A percentile compares a stretch with the other conserved stretches of the same genome.
phyloP scores from a whole-genome alignment of 768 basidiomycete genomes.

The Mrakia blollopis region DNA sequence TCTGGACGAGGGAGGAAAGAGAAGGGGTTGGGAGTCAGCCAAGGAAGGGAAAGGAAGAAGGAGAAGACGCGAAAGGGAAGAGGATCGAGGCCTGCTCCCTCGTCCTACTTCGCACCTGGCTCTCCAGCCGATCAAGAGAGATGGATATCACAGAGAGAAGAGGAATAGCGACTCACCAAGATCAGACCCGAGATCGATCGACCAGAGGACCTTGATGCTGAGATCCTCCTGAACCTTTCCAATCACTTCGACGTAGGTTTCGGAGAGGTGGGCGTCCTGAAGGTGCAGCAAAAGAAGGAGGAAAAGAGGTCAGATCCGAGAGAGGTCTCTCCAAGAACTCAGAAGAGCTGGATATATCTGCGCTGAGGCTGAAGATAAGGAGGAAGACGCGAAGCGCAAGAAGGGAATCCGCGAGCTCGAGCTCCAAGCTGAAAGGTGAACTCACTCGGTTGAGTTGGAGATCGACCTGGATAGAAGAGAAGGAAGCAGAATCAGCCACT shows the following conservation, averaged over 20 bases:
- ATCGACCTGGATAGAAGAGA: conserved; percentile 4
- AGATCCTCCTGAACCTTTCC: conserved; percentile 57
- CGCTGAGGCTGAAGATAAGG: no score
- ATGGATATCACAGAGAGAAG: neutral
- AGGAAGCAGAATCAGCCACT: neutral
- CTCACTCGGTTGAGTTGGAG: conserved; percentile 24
- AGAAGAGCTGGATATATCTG: no score
- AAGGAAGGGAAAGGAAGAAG: neutral
- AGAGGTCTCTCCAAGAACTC: no score
- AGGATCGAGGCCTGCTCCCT: neutral
- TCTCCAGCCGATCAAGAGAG: neutral
- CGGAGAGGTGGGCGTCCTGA: conserved; percentile 51
- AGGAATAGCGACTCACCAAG: neutral
- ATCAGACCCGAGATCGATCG: conserved; percentile 54
- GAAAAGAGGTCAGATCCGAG: neutral
- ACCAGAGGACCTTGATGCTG: conserved; percentile 55
- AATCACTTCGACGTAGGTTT: conserved; percentile 62
- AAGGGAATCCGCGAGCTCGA: no score
- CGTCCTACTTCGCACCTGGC: neutral
- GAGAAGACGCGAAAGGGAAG: neutral
- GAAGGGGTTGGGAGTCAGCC: neutral
- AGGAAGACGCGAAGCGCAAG: no score
- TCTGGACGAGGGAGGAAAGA: neutral
- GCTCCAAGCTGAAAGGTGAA: no score
- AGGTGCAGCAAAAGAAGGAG: neutral